Evolutionary conservation across 768 basidiomycete genomes (phyloP).

Genomic region (Cytidiella melzeri): DNA sequence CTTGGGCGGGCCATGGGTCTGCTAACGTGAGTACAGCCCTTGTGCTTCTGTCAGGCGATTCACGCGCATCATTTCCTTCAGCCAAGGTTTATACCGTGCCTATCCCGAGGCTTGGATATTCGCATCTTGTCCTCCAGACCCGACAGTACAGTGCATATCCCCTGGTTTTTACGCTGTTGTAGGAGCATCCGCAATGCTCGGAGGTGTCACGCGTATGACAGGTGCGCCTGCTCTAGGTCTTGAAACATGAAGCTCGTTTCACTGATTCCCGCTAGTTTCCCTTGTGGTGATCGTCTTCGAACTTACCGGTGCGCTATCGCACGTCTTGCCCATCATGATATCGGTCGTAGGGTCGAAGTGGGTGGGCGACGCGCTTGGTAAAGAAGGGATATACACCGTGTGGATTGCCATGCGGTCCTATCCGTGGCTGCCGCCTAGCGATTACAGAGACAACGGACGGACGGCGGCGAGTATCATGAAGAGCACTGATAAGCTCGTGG

Average conservation of each 20-base stretch:
- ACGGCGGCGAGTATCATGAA: slow-evolving; percentile 59
- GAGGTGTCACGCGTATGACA: slow-evolving; percentile 73
- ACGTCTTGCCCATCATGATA: slow-evolving; percentile 80
- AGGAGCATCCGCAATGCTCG: slow-evolving; percentile 70
- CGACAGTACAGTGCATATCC: slow-evolving; percentile 59
- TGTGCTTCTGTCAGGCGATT: neutral
- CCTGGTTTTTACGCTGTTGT: slow-evolving; percentile 77
- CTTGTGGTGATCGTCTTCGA: slow-evolving; percentile 75
- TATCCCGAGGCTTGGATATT: slow-evolving; percentile 67
- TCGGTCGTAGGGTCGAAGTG: slow-evolving; percentile 73
- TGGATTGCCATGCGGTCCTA: slow-evolving; percentile 71
- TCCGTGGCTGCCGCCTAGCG: slow-evolving; percentile 61
- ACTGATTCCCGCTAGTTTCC: slow-evolving; percentile 41
- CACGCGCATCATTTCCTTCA: slow-evolving; percentile 20
- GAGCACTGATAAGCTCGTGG: slow-evolving; percentile 40
- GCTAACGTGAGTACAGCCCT: slow-evolving; percentile 42
- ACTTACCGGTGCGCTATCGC: slow-evolving; percentile 75
- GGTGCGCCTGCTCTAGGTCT: slow-evolving; percentile 34
- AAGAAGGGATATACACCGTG: slow-evolving; percentile 62
- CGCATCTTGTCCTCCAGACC: slow-evolving; percentile 66
- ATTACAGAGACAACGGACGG: slow-evolving; percentile 61
- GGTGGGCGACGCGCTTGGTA: slow-evolving; percentile 66
- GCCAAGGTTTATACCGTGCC: slow-evolving; percentile 61
- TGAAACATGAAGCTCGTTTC: neutral
- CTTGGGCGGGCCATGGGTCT: slow-evolving; percentile 67